Evolutionary conservation across 352 stramenopile genomes (phyloP).

Genomic region (Pythium insidiosum): DNA sequence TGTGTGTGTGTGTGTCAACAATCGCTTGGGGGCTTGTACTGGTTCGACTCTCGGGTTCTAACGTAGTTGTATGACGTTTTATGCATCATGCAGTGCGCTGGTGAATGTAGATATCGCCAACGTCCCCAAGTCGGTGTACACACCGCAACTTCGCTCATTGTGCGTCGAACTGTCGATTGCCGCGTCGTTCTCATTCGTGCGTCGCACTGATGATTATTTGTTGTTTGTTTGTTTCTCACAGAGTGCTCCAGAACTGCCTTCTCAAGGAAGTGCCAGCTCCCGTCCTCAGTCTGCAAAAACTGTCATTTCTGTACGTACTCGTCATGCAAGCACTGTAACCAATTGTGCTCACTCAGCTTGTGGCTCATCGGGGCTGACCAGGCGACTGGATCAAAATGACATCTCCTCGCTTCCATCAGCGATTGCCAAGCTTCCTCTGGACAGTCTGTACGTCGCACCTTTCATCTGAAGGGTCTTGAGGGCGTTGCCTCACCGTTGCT

Average conservation of each 20-base stretch:
- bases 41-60: too few species aligned
- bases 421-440: neutral
- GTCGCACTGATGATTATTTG: too few species aligned
- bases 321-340: neutral
- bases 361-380: too few species aligned
- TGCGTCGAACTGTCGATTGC: neutral
- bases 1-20: too few species aligned
- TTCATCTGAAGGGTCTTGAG: too few species aligned
- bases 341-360: too few species aligned
- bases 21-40: too few species aligned
- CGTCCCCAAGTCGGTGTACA: conserved; percentile 1
- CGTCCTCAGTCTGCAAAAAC: conserved; percentile 1
- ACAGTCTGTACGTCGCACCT: neutral
- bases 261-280: neutral
- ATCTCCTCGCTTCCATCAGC: neutral
- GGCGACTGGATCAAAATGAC: neutral
- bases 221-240: neutral
- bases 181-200: too few species aligned
- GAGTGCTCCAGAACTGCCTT: conserved; percentile 12
- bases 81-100: conserved; percentile 1
- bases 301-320: conserved; percentile 9
- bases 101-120: conserved; percentile 9
- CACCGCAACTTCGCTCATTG: conserved; percentile 7
- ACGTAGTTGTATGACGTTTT: neutral
- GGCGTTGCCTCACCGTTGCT: too few species aligned